These are phyloP conservation scores for Mycena chlorophos DNA, from an alignment of 768 basidiomycete genomes.

Conservation along the genomic window DNA sequence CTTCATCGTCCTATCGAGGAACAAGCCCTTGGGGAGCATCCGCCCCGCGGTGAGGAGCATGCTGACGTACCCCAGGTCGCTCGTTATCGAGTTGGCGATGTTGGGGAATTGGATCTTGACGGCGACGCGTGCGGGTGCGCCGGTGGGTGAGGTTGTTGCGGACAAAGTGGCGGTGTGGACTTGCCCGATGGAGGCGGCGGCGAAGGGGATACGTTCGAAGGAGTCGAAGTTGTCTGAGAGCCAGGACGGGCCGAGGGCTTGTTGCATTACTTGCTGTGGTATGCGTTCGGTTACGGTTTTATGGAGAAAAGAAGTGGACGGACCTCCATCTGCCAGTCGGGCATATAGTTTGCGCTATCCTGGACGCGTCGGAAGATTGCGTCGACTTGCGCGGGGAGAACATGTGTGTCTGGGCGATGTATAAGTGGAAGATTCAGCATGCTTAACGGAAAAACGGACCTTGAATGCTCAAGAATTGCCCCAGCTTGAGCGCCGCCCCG, in stretches of 20 bases:
- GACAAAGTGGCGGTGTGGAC: conserved; percentile 78
- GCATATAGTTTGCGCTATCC: conserved; percentile 97
- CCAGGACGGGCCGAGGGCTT: conserved; percentile 81
- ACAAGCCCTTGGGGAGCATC: conserved; percentile 84
- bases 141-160: conserved; percentile 52
- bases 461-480: conserved; percentile 98
- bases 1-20: conserved; percentile 83
- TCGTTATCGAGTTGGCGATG: conserved; percentile 81
- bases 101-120: conserved; percentile 96
- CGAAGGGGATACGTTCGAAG: conserved; percentile 87
- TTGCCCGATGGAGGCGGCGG: conserved; percentile 96
- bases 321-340: conserved; percentile 97
- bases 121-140: conserved; percentile 58
- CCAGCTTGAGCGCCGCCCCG: conserved; percentile 93
- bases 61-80: conserved; percentile 84
- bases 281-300: conserved; percentile 2
- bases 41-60: conserved; percentile 77
- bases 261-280: conserved; percentile 62
- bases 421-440: background rate
- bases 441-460: conserved; percentile 36
- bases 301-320: conserved; percentile 12
- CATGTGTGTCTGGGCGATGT: conserved; percentile 68
- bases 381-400: conserved; percentile 85
- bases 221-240: conserved; percentile 60
- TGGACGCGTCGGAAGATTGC: conserved; percentile 88